phyloP scores from a whole-genome alignment of 768 basidiomycete species.

The Lactarius akahatsu region DNA sequence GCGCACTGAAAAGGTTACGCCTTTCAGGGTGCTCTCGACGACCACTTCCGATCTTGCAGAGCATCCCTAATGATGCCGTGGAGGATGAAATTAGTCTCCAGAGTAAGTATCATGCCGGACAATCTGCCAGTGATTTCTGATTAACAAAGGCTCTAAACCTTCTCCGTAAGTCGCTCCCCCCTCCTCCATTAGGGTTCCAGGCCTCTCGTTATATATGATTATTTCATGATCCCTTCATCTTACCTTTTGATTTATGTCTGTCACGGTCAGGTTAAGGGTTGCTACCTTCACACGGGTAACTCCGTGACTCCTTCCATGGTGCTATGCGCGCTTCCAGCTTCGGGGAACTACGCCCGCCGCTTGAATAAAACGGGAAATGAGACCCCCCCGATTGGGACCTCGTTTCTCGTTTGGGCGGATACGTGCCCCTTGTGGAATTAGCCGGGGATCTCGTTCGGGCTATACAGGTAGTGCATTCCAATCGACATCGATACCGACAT shows the following conservation, averaged over 20 bases:
- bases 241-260: not conserved
- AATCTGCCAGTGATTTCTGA: not conserved
- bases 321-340: not conserved
- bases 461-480: slow-evolving; percentile 5
- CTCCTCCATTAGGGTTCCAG: not conserved
- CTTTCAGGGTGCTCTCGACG: not conserved
- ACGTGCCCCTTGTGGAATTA: not conserved
- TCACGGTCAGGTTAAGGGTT: not conserved
- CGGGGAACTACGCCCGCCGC: slow-evolving; percentile 2
- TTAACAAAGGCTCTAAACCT: not conserved
- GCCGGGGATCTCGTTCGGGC: slow-evolving; percentile 3
- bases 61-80: not conserved
- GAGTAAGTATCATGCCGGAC: not conserved
- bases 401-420: slow-evolving; percentile 12
- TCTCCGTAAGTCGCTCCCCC: slow-evolving; percentile 7
- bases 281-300: not conserved
- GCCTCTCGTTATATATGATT: not conserved
- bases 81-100: slow-evolving; percentile 1
- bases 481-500: not conserved
- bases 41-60: not conserved
- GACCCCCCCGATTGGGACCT: not conserved
- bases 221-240: not conserved
- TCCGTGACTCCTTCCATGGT: slow-evolving; percentile 10
- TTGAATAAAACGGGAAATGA: not conserved
- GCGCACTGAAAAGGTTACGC: not conserved